Evolutionary conservation across 75 land plant species (phyloP).

Genomic region (Adiantum capillusveneris): DNA sequence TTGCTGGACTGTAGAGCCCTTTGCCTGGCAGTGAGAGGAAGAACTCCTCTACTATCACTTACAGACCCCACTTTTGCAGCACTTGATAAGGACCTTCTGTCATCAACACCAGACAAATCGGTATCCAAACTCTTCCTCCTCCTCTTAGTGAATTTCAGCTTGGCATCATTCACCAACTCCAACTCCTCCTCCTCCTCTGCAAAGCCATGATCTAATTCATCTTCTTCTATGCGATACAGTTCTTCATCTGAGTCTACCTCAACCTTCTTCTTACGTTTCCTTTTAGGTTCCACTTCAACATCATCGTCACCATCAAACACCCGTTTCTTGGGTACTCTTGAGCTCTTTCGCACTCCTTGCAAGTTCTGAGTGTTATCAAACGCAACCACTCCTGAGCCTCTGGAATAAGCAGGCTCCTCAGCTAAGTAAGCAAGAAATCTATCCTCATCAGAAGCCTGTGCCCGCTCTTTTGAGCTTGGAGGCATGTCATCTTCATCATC

Average conservation of each 20-base stretch:
- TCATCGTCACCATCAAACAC: slow-evolving; percentile 34
- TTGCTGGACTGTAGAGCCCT: slow-evolving; percentile 35
- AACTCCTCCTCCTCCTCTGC: neutral
- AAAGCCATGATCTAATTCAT: slow-evolving; percentile 10
- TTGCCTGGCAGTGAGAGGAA: slow-evolving; percentile 38
- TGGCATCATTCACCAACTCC: neutral
- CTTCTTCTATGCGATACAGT: slow-evolving; percentile 16
- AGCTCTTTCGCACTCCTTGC: slow-evolving; percentile 34
- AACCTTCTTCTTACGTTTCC: slow-evolving; percentile 1
- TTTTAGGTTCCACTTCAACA: slow-evolving; percentile 11
- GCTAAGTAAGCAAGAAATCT: slow-evolving; percentile 8
- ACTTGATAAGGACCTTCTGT: neutral
- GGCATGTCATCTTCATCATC: slow-evolving; percentile 30
- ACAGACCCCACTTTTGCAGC: neutral
- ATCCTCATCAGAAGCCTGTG: slow-evolving; percentile 6
- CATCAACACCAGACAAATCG: slow-evolving; percentile 1
- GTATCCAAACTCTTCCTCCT: slow-evolving; percentile 8
- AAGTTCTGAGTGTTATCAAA: neutral
- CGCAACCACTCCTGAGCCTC: neutral
- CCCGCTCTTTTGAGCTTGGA: neutral
- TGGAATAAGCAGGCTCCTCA: neutral
- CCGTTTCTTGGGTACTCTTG: slow-evolving; percentile 39
- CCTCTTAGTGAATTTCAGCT: slow-evolving; percentile 3
- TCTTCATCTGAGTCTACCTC: slow-evolving; percentile 16
- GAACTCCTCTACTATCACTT: slow-evolving; percentile 5